Base-by-base conservation (phyloP, 2,329 filamentous ascomycete genomes). In the Trichoderma sp. region DNA sequence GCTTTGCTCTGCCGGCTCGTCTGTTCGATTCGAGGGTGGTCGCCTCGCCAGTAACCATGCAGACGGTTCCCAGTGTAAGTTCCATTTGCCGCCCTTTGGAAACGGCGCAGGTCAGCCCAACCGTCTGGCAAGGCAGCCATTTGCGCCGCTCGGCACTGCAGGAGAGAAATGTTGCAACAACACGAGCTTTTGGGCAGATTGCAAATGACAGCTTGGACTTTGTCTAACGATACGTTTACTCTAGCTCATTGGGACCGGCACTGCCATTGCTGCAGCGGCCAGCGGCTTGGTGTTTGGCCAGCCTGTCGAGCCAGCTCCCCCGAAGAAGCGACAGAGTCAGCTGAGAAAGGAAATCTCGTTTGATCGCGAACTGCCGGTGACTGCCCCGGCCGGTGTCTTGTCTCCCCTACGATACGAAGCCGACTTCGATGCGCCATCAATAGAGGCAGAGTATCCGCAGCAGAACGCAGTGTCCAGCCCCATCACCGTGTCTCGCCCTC, bases 221-320 rank as follows among this genome's bases (percentile, higher is more conserved):
- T 35, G 15, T 65, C 63, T 65, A 48, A 65, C 52, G n/a, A 2
- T 57, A 25, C 74, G 66, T 71, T 69, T 69, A 68, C 59, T 64
- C 58, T 74, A 89, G 86, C 85, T 89, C 73, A 84, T 88, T 78
- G 86, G 86, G 78, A 84, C 86, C 72, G 85, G 86, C 77, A 86
- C 86, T 78, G 86, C 85, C 71, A 84, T 87, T 76, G 86, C 86
- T 78, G 85, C 86, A 74, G 86, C 86, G 72, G 82, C 85, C 77
- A 83, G 81, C 72, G 86, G 86, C 72, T 79, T 89, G 70, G 84
- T 85, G 71, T 87, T 89, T 77, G 86, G 84, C 72, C 84, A 88
- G 76, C 79, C 83, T 53, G 74, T 78, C 72, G 83, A 86, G 72
- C 29, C 52, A 57, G 19, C 52, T 19, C 29, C 27, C 37, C 73